A percentile compares a stretch with the other conserved stretches of the same genome.
Evolutionary conservation across 2,329 filamentous ascomycete genomes (phyloP).

Genomic region (Colletotrichum tropicicola): DNA sequence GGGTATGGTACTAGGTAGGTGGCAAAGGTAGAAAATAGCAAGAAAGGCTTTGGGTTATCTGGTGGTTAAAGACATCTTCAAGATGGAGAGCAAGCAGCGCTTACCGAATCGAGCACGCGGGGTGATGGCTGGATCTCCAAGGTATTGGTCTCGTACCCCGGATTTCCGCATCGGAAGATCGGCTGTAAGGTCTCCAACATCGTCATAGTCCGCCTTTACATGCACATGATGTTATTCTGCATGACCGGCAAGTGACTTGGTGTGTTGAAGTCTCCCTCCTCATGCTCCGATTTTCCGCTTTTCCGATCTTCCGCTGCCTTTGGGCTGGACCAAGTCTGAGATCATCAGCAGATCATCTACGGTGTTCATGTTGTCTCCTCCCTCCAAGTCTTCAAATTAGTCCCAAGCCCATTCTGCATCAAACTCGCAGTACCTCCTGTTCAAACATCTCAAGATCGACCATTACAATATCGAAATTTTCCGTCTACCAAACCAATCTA

Average conservation of each 20-base stretch:
- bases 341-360: not conserved
- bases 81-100: not conserved
- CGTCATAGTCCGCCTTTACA: not conserved
- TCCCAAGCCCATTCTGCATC: not conserved
- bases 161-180: slow-evolving; percentile 29
- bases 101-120: not conserved
- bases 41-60: not conserved
- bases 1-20: too few species aligned
- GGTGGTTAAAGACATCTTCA: not conserved
- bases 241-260: not conserved
- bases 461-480: not conserved
- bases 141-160: slow-evolving; percentile 10
- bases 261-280: not conserved
- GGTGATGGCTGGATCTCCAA: not conserved
- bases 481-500: not conserved
- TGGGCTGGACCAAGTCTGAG: not conserved
- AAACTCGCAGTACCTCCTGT: not conserved
- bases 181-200: not conserved
- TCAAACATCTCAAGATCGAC: not conserved
- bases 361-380: not conserved
- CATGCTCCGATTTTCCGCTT: slow-evolving; percentile 2
- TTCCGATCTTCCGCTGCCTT: slow-evolving; percentile 2
- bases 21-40: not conserved
- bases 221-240: not conserved
- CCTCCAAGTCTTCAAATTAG: not conserved